phyloP scores from a whole-genome alignment of 345 rosid species.

The Murraya koenigii region DNA sequence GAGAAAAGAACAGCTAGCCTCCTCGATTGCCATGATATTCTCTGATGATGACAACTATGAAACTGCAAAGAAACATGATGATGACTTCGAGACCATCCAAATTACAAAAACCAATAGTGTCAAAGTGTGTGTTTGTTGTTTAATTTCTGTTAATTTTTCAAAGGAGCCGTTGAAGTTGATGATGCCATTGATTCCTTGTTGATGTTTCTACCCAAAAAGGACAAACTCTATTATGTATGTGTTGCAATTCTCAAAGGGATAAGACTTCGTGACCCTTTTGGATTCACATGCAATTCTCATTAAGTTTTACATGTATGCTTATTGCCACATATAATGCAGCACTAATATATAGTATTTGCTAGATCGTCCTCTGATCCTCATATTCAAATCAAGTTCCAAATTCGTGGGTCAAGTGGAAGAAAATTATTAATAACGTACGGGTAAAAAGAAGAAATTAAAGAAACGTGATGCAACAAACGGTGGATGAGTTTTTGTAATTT shows the following conservation, averaged over 20 bases:
- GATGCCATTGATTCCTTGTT: not conserved
- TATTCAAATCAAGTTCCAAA: too few species aligned
- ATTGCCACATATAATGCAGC: not conserved
- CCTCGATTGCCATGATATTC: conserved; percentile 5
- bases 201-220: not conserved
- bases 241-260: not conserved
- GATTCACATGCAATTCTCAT: not conserved
- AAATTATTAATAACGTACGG: too few species aligned
- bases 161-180: conserved; percentile 8
- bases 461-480: too few species aligned
- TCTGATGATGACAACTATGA: not conserved
- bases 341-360: not conserved
- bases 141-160: not conserved
- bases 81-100: not conserved
- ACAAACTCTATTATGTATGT: not conserved
- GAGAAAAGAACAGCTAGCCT: not conserved
- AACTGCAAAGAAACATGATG: not conserved
- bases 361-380: not conserved
- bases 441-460: too few species aligned
- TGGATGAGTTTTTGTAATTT: too few species aligned
- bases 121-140: not conserved
- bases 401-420: too few species aligned
- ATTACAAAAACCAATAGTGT: not conserved
- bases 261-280: not conserved
- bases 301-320: not conserved